Conservation (phyloP, 169 alveolate genomes). For the Cryptosporidium meleagridis region DNA sequence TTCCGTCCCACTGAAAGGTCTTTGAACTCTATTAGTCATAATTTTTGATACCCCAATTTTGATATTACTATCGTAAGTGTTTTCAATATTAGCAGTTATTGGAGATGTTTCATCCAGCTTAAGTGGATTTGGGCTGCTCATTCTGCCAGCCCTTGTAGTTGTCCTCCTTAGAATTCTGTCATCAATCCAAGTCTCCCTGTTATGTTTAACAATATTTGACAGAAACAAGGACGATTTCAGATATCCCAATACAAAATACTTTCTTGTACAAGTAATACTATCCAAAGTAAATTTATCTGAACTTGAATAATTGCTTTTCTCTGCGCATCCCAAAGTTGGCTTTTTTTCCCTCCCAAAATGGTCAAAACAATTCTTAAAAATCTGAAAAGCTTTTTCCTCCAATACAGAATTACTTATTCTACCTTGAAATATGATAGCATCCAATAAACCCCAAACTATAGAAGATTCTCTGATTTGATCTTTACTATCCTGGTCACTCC, state of each 20-base stretch:
- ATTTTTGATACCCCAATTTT: not conserved
- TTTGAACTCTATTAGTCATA: not conserved
- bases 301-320: not conserved
- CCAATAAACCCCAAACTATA: conserved; percentile 37
- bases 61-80: not conserved
- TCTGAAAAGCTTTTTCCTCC: not conserved
- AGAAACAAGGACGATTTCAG: conserved; percentile 7
- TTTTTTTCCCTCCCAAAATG: not conserved
- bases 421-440: conserved; percentile 12
- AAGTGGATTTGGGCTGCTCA: not conserved
- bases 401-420: not conserved
- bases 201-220: not conserved
- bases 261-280: not conserved
- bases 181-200: conserved; percentile 13
- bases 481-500: not conserved
- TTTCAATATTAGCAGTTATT: not conserved
- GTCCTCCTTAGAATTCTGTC: conserved; percentile 38
- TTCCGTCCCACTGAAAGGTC: not conserved
- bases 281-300: not conserved
- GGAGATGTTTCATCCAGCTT: not conserved
- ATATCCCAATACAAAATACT: conserved; percentile 7
- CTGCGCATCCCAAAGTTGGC: not conserved
- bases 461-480: not conserved
- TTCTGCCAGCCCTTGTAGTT: not conserved
- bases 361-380: not conserved